phyloP scores from a whole-genome alignment of 495 filamentous ascomycete species.

The Aspergillus panamensis region DNA sequence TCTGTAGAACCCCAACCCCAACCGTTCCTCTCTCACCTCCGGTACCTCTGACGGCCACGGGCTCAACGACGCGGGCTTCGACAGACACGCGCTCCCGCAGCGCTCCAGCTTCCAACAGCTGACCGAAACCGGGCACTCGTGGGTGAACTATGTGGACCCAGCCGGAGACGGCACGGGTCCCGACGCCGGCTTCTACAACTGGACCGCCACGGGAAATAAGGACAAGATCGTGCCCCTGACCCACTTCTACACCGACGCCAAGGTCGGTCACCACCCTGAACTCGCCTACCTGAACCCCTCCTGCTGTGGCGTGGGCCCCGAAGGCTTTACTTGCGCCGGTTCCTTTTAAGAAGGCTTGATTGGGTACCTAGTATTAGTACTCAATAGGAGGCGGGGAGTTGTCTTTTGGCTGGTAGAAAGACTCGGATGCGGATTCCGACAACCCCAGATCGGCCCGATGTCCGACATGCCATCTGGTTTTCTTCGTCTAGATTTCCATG shows the following conservation, averaged over 20 bases:
- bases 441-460: too few relatives aligned
- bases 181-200: slow-evolving; percentile 39
- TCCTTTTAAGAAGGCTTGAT: slow-evolving; percentile 8
- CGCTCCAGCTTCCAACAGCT: slow-evolving; percentile 48
- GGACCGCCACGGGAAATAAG: slow-evolving; percentile 38
- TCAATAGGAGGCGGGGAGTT: too few relatives aligned
- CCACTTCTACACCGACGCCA: slow-evolving; percentile 39
- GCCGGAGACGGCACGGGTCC: slow-evolving; percentile 33
- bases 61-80: slow-evolving; percentile 42
- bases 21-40: slow-evolving; percentile 44
- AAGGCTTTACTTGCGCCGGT: slow-evolving; percentile 19
- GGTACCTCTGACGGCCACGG: slow-evolving; percentile 49
- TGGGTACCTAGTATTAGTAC: not conserved
- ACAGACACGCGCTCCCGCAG: slow-evolving; percentile 35
- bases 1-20: slow-evolving; percentile 49
- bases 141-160: slow-evolving; percentile 53
- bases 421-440: too few relatives aligned
- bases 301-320: slow-evolving; percentile 44
- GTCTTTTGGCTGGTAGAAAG: too few relatives aligned
- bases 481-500: too few relatives aligned
- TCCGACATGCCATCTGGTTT: too few relatives aligned
- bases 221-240: slow-evolving; percentile 31
- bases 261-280: slow-evolving; percentile 38
- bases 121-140: slow-evolving; percentile 40
- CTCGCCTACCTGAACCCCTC: slow-evolving; percentile 51